Evolutionary conservation across 1,284 basidiomycete species (phyloP).

Genomic region (Papiliotrema fonsecae): DNA sequence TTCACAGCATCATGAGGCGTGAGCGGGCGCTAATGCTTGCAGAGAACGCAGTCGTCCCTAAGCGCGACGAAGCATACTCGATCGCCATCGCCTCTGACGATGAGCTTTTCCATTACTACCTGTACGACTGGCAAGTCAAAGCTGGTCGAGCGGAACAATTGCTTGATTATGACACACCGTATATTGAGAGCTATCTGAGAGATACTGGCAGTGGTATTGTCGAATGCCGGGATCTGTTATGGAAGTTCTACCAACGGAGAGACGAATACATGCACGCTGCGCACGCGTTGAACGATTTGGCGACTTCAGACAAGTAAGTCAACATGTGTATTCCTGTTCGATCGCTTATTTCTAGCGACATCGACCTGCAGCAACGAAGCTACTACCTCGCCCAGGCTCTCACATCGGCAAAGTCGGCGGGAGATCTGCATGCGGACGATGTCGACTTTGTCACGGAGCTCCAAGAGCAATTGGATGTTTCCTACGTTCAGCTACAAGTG

Average conservation of each 20-base stretch:
- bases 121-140: constrained; percentile 90
- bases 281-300: constrained; percentile 76
- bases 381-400: constrained; percentile 91
- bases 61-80: constrained; percentile 46
- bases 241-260: constrained; percentile 95
- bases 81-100: constrained; percentile 79
- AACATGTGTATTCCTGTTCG: not conserved
- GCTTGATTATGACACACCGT: constrained; percentile 57
- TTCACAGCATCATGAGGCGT: not conserved
- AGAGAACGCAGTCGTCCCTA: constrained; percentile 9
- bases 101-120: constrained; percentile 85
- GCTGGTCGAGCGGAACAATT: constrained; percentile 79
- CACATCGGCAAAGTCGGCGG: constrained; percentile 91
- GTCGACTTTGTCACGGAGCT: constrained; percentile 87
- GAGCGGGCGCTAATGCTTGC: not conserved
- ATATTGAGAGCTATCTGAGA: constrained; percentile 74
- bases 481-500: constrained; percentile 90
- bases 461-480: constrained; percentile 95
- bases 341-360: constrained; percentile 47
- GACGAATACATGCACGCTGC: constrained; percentile 80
- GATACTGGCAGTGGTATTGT: constrained; percentile 30
- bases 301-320: constrained; percentile 75
- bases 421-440: constrained; percentile 65
- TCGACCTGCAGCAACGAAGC: constrained; percentile 66
- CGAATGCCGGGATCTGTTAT: constrained; percentile 80